Evolutionary conservation across 1,139 yeast species (phyloP), one percentile per base, ranked within the genome.

Genomic region (Suhomyces bokatorum): DNA sequence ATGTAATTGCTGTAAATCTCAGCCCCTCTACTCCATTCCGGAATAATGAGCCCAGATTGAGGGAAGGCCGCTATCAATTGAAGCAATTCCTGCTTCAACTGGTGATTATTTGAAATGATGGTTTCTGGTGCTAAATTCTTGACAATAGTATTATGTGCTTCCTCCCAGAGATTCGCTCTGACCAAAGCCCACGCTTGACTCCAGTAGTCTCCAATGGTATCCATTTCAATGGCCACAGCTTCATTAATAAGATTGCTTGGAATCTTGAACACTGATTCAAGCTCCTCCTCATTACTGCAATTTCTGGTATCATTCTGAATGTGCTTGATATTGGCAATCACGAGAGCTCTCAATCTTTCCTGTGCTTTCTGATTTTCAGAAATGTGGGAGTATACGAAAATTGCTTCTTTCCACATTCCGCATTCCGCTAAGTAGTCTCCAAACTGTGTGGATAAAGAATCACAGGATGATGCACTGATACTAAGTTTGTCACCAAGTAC

Each of bases 41-140:
- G 62, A 13, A 80, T 69, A 3, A 67, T 62, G 13, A 55, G 52
- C 3, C 75, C 73, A 5, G 48, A 44, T 40, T 68, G 65, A 5
- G 85, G 83, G 59, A 86, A 78, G 52, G 65, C 52, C 1, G 60
- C 44, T 33, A 85, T 59, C 6, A 87, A 55, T 0, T 57, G 60
- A 12, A 63, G 56, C 12, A 88, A 64, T 13, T 55, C 54, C 22
- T 14, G 12, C 22, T 30, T 46, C 27, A 41, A 45, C n/a, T 42
- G 46, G 12, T 63, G 57, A 8, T 72, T 66, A 45, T 75, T 68
- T 12, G 76, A 68, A 26, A 87, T 75, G 27, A 84, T 76, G 24
- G 81, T 74, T 37, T 63, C 56, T 10, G 98, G 97, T 0, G 93
- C 97, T 32, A 90, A 84, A 13, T 72, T 62, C 3, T 67, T 57